Evolutionary conservation across 257 asterid species (phyloP).

Genomic region (Capsicum rhomboideum): DNA sequence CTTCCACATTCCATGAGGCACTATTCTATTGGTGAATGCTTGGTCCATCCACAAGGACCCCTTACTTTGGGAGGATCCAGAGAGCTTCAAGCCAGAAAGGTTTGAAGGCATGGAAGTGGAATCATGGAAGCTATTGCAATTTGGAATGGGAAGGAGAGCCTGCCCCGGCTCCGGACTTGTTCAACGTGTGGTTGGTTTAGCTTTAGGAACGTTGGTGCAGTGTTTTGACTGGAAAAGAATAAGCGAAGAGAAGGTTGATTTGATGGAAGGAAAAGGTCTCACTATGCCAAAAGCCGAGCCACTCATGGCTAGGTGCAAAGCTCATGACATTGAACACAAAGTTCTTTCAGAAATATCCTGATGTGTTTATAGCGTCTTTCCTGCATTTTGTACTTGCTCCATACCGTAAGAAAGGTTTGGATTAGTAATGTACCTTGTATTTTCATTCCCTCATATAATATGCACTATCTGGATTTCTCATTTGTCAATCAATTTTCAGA

Average conservation of each 20-base stretch:
- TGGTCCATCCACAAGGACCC: conserved; percentile 74
- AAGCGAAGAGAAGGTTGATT: conserved; percentile 28
- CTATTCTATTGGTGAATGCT: conserved; percentile 45
- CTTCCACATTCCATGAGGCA: conserved; percentile 40
- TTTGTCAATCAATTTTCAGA: neutral
- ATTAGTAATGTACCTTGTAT: neutral
- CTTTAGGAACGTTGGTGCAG: conserved; percentile 41
- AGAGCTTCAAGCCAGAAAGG: conserved; percentile 44
- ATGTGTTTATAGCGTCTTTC: neutral
- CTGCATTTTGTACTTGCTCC: neutral
- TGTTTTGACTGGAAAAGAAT: conserved; percentile 50
- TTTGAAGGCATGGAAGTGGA: conserved; percentile 24
- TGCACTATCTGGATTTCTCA: neutral
- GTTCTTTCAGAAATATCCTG: neutral
- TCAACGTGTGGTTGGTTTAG: conserved; percentile 36
- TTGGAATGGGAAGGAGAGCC: conserved; percentile 71
- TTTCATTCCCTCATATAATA: neutral
- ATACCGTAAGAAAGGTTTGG: neutral
- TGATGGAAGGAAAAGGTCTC: conserved; percentile 41
- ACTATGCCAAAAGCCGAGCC: conserved; percentile 36
- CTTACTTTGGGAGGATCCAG: conserved; percentile 39
- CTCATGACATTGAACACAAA: conserved; percentile 12
- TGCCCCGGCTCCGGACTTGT: conserved; percentile 61
- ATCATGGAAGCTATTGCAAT: conserved; percentile 33
- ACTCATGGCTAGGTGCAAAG: conserved; percentile 33